phyloP scores from a whole-genome alignment of 2,329 filamentous ascomycete species.

The Myrmaecium sp. region DNA sequence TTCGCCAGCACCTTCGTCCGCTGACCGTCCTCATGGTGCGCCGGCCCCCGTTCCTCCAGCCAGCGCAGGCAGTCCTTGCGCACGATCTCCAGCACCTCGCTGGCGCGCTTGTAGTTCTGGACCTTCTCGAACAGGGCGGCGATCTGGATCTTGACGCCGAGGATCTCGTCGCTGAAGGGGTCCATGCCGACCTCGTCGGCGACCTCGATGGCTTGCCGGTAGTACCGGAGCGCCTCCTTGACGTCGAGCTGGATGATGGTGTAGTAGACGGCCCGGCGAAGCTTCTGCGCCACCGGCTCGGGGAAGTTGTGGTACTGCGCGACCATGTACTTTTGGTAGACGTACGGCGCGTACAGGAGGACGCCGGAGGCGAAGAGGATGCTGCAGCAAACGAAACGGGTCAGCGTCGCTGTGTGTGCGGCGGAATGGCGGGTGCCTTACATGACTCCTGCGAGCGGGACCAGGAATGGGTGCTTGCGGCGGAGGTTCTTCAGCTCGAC shows the following conservation, averaged over 20 bases:
- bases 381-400: slow-evolving; percentile 8
- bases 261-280: slow-evolving; percentile 77
- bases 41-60: slow-evolving; percentile 27
- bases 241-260: slow-evolving; percentile 58
- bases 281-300: slow-evolving; percentile 53
- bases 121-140: slow-evolving; percentile 66
- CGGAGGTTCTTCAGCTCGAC: slow-evolving; percentile 16
- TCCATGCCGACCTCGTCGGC: slow-evolving; percentile 64
- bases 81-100: slow-evolving; percentile 64
- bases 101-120: slow-evolving; percentile 50
- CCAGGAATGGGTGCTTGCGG: slow-evolving; percentile 20
- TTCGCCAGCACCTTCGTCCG: slow-evolving; percentile 55
- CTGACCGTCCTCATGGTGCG: slow-evolving; percentile 24
- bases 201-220: slow-evolving; percentile 58
- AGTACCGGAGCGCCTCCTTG: slow-evolving; percentile 64
- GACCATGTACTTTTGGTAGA: slow-evolving; percentile 30
- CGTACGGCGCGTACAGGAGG: slow-evolving; percentile 27
- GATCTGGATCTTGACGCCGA: slow-evolving; percentile 75
- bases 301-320: slow-evolving; percentile 41
- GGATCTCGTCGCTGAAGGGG: slow-evolving; percentile 76
- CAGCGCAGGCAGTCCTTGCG: slow-evolving; percentile 46
- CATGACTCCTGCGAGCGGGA: slow-evolving; percentile 18
- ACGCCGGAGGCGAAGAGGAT: slow-evolving; percentile 23
- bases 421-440: slow-evolving; percentile 5
- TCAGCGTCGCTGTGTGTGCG: background rate